phyloP scores from a whole-genome alignment of 2,329 filamentous ascomycete genomes.

The Apiospora malaysiana region DNA sequence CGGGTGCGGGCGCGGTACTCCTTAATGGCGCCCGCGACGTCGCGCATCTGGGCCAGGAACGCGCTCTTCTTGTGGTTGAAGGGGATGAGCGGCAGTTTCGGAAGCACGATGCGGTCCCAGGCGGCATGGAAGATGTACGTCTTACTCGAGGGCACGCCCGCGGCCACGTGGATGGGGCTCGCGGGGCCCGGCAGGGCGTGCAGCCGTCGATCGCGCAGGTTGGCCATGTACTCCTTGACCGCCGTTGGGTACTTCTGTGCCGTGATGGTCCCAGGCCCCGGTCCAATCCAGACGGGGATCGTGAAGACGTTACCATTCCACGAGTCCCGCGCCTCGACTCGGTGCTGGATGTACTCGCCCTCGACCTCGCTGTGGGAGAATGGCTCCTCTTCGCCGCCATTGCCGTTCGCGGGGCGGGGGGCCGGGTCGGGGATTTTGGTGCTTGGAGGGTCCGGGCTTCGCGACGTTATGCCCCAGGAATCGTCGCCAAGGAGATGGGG shows the following conservation, averaged over 20 bases:
- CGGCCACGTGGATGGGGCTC: slow-evolving; percentile 54
- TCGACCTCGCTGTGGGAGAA: slow-evolving; percentile 27
- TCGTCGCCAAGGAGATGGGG: slow-evolving; percentile 51
- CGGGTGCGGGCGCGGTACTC: slow-evolving; percentile 35
- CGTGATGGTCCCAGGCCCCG: slow-evolving; percentile 30
- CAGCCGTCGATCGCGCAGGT: slow-evolving; percentile 46
- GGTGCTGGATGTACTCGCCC: slow-evolving; percentile 35
- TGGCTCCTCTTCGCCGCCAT: background rate
- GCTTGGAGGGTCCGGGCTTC: slow-evolving; percentile 1
- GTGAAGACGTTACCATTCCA: slow-evolving; percentile 39
- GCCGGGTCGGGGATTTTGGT: background rate
- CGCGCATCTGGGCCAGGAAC: slow-evolving; percentile 28
- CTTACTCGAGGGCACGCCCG: slow-evolving; percentile 51
- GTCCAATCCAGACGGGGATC: slow-evolving; percentile 55
- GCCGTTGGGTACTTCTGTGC: slow-evolving; percentile 39
- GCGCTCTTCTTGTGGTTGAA: slow-evolving; percentile 25
- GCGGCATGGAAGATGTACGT: slow-evolving; percentile 56
- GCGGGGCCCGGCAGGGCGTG: slow-evolving; percentile 49
- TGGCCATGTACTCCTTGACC: slow-evolving; percentile 54
- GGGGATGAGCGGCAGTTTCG: slow-evolving; percentile 31
- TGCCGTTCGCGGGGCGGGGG: background rate
- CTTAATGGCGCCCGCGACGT: slow-evolving; percentile 39
- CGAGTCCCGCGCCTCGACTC: slow-evolving; percentile 34
- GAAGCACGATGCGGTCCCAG: slow-evolving; percentile 56
- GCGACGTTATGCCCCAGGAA: slow-evolving; percentile 29